Percentiles rank a stretch among this genome's conserved stretches.
Conservation (phyloP, 208 protist species). For the Crithidia sp. region DNA sequence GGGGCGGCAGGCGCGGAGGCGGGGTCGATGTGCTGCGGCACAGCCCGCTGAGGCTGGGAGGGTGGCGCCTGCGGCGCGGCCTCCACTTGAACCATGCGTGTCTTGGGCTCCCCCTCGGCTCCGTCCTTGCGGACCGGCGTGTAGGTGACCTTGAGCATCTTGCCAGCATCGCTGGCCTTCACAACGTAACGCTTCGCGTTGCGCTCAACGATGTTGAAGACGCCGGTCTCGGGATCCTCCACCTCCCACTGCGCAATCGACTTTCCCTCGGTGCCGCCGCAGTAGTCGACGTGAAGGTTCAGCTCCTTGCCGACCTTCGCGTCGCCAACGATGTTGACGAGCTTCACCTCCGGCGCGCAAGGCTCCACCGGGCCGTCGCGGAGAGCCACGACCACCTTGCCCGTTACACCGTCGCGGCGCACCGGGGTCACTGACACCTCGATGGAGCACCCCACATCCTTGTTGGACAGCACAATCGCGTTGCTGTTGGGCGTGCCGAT, state of each 20-base stretch:
- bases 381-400: slow-evolving; percentile 59
- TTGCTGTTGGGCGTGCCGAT: slow-evolving; percentile 76
- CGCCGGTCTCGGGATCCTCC: slow-evolving; percentile 66
- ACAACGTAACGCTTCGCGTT: slow-evolving; percentile 65
- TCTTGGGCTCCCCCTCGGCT: slow-evolving; percentile 64
- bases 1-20: neutral
- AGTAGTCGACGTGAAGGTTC: slow-evolving; percentile 75
- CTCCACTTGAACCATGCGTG: slow-evolving; percentile 56
- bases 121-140: slow-evolving; percentile 86
- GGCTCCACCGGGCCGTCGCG: slow-evolving; percentile 54
- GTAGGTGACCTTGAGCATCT: slow-evolving; percentile 84
- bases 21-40: slow-evolving; percentile 24
- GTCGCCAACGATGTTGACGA: slow-evolving; percentile 72
- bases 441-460: slow-evolving; percentile 89
- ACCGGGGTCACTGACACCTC: slow-evolving; percentile 88
- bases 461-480: slow-evolving; percentile 60
- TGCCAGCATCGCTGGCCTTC: slow-evolving; percentile 65
- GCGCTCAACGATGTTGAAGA: slow-evolving; percentile 56
- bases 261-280: slow-evolving; percentile 69
- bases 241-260: slow-evolving; percentile 76
- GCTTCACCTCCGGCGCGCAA: slow-evolving; percentile 63
- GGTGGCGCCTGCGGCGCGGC: slow-evolving; percentile 24
- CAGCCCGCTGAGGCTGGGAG: slow-evolving; percentile 9
- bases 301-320: slow-evolving; percentile 65
- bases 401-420: slow-evolving; percentile 76